phyloP scores from a whole-genome alignment of 345 rosid species.

The Citrus unshiu region DNA sequence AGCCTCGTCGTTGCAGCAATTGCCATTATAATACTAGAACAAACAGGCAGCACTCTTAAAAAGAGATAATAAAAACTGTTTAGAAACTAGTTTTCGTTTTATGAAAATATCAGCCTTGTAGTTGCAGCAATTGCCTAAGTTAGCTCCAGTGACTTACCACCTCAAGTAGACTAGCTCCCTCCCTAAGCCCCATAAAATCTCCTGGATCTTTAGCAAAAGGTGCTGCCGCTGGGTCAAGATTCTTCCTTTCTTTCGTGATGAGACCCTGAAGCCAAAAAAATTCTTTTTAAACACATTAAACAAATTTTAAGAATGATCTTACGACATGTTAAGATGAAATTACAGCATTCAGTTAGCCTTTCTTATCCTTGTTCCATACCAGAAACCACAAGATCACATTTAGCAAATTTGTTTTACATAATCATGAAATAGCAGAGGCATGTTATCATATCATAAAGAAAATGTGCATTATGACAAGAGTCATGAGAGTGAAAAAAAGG shows the following conservation, averaged over 20 bases:
- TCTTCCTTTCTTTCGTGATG: constrained; percentile 81
- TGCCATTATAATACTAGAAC: background rate
- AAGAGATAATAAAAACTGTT: background rate
- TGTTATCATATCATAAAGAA: background rate
- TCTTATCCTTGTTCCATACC: background rate
- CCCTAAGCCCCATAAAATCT: constrained; percentile 62
- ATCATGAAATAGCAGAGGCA: background rate
- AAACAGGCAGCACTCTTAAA: background rate
- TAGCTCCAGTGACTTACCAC: constrained; percentile 53
- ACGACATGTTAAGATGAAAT: constrained; percentile 6
- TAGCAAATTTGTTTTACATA: background rate
- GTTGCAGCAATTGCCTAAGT: constrained; percentile 10
- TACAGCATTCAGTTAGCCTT: background rate
- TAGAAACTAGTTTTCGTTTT: background rate
- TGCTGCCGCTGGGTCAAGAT: constrained; percentile 79
- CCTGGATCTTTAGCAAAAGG: constrained; percentile 76
- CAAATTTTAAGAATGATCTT: background rate
- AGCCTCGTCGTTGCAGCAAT: background rate
- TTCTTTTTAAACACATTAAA: background rate
- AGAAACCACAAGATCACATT: background rate
- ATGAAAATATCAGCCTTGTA: constrained; percentile 5
- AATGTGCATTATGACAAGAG: constrained; percentile 2
- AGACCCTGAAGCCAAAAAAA: constrained; percentile 65
- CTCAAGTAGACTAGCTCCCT: constrained; percentile 81
- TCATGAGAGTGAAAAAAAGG: background rate